Evolutionary conservation across 2,329 filamentous ascomycete genomes (phyloP), one percentile per base, ranked within the genome.

Genomic region (Cladorrhinum sp.): DNA sequence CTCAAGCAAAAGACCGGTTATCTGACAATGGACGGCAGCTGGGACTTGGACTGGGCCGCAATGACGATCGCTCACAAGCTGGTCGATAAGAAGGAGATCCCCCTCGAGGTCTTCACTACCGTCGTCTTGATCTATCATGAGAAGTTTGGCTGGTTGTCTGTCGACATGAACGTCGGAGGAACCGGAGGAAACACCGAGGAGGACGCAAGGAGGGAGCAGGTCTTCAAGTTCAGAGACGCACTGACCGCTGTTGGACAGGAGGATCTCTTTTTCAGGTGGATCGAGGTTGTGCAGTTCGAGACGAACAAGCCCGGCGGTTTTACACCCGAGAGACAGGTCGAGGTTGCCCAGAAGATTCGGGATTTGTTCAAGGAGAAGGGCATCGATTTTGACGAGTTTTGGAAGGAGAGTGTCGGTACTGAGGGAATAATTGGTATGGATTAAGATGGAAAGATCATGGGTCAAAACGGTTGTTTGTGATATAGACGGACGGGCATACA

Each of bases 211-310:
- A 78, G 87, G 66, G 84, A 86, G 64, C 91, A 95, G 75, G 87
- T 97, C 8, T 84, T 95, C 64, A 82, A 83, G 2, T 96, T 97
- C 73, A 87, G 91, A 68, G 89, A 95, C 49, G 86, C 86, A 20
- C 80, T 97, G 67, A 82, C 84, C 1, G 82, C 82, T 2, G 80
- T 95, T 74, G 92, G 89, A 49, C 96, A 96, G 75, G 93, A 96
- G 73, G 86, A 89, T 65, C 74, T 97, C 57, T 97, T 97, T 77
- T 96, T 90, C 77, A 86, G 89, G 59, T 96, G 92, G 92, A 90
- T 96, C 54, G 93, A 97, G 77, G 83, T 96, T 71, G 87, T 97
- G 55, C 92, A 97, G 76, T 96, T 86, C 70, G 92, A 96, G 76
- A 88, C 90, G 48, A 88, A 86, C 36, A 83, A 84, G 66, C 90